A percentile compares a stretch with the other conserved stretches of the same genome.
Evolutionary conservation across 352 stramenopile species (phyloP).

Genomic region (Phytophthora citricola): DNA sequence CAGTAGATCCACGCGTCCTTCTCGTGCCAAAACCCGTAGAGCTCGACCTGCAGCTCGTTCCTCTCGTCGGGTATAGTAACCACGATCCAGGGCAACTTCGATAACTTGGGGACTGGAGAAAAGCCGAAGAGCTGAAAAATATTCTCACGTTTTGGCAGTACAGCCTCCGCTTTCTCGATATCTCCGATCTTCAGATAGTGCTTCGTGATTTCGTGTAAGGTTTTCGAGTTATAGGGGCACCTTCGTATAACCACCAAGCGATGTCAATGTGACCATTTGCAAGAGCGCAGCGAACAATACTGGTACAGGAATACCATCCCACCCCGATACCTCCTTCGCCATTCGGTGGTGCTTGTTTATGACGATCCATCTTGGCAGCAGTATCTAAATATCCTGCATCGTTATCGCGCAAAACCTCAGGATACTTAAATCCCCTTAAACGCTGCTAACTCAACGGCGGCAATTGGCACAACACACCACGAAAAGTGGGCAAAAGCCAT

Average conservation of each 20-base stretch:
- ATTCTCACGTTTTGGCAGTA: neutral
- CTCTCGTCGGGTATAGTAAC: neutral
- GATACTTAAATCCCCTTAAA: neutral
- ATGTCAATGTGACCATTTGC: neutral
- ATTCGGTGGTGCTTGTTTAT: neutral
- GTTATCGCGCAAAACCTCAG: neutral
- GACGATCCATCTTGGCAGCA: no score
- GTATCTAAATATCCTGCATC: no score
- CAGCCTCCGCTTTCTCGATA: neutral
- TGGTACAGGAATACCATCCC: neutral
- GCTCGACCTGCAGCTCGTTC: neutral
- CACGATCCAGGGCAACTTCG: neutral
- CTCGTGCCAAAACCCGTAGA: neutral
- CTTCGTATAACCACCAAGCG: neutral
- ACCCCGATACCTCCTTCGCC: neutral
- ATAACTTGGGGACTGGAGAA: neutral
- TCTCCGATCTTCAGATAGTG: neutral
- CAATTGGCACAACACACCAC: neutral
- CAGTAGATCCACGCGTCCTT: neutral
- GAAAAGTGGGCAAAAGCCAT: conserved; percentile 5
- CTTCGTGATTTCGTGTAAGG: neutral
- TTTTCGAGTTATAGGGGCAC: neutral
- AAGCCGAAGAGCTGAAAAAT: neutral
- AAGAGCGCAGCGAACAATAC: neutral
- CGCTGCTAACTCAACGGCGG: neutral